Base-by-base conservation (phyloP, 2,329 filamentous ascomycete species). In the Fusarium sp. region DNA sequence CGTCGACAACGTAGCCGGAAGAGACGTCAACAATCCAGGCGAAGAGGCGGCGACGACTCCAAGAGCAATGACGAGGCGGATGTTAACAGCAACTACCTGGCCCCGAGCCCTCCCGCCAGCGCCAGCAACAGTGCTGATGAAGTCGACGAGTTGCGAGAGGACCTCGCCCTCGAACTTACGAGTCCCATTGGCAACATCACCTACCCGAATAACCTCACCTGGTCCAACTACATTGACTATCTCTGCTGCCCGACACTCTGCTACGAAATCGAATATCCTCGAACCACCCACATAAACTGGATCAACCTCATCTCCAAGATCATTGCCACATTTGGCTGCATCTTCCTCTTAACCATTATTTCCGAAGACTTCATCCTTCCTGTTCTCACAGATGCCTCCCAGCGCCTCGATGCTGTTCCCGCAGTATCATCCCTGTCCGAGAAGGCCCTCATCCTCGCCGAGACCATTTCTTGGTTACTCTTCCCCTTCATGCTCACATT, bases 401-500 rank as follows among this genome's bases (percentile, higher is more conserved):
- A 71, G 11, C 84, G 85, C 8, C 84, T 90, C 51, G 83, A 85
- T 11, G 70, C 76, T 7, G 76, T 80, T 4, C 70, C 76, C 10
- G 56, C 73, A n/a, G 67, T 75, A 2, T 75, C 79, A 4, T 78
- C 84, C 40, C 76, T 83, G 28, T 80, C 86, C 3, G 96, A 98
- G 66, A 88, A 87, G 56, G 84, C 89, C 4, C 87, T 99, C 62
- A 89, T 97, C 69, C 85, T 99, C 24, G 89, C 92, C 28, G 96
- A 98, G 83, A 94, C 92, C 15, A 94, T 97, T 75, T 95, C 92
- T 58, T 90, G 92, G 84, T 88, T 99, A 19, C 86, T 99, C 22
- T 98, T 97, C 80, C 96, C 96, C 5, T 99, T 98, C 79, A 97
- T 97, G 93, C 86, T 98, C 64, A 97, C 91, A 6, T 96, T 98